Percentiles rank a stretch among this genome's conserved stretches.
Conservation (phyloP, 2,329 filamentous ascomycete species). For the Botrytis tulipae region DNA sequence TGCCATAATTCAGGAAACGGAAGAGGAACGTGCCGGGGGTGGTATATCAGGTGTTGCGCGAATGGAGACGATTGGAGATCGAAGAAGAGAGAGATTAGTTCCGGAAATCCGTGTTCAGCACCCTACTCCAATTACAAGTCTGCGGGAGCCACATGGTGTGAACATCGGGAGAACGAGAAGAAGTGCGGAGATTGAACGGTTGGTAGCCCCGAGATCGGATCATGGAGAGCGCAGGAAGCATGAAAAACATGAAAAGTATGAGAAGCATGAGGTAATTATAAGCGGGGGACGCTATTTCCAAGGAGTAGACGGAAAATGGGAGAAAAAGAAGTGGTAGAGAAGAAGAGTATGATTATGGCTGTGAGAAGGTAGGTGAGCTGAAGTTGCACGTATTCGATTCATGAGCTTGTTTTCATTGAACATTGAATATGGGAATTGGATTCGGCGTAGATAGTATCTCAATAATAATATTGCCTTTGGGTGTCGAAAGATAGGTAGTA, state of each 20-base stretch:
- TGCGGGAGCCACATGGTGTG: background rate
- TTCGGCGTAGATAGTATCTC: background rate
- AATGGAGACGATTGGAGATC: background rate
- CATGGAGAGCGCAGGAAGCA: background rate
- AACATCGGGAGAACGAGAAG: background rate
- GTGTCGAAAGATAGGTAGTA: background rate
- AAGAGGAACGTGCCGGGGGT: background rate
- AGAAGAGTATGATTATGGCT: background rate
- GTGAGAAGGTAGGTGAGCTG: background rate
- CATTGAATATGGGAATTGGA: background rate
- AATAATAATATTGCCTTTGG: background rate
- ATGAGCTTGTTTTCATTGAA: background rate
- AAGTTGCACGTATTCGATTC: background rate
- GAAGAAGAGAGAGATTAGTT: background rate
- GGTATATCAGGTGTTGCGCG: background rate
- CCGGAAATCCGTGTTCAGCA: background rate
- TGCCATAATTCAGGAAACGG: background rate
- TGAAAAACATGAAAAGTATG: background rate
- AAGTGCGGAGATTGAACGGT: background rate
- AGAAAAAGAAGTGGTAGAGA: background rate
- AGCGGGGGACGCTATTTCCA: background rate
- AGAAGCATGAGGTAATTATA: background rate
- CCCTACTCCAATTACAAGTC: background rate
- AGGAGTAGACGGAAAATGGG: background rate
- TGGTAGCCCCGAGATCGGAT: background rate